Percentiles rank a stretch among this genome's conserved stretches.
Evolutionary conservation across 129 eudicot species (phyloP).

Genomic region (Chrysanthemum seticuspe): DNA sequence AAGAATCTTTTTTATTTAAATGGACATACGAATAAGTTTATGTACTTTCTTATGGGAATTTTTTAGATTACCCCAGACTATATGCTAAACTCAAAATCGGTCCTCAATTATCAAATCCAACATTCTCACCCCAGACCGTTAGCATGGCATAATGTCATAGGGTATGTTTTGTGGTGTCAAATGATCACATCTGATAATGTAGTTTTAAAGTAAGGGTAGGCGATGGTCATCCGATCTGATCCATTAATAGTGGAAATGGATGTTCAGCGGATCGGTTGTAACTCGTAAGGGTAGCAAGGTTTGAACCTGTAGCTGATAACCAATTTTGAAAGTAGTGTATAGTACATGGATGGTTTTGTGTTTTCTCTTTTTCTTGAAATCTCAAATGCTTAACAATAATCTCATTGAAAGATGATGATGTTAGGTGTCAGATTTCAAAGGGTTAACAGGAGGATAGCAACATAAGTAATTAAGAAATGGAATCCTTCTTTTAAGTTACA

Average conservation of each 20-base stretch:
- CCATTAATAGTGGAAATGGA: no score
- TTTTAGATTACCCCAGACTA: not conserved
- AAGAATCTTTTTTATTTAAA: conserved; percentile 14
- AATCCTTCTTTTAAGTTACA: not conserved
- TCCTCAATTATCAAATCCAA: conserved; percentile 17
- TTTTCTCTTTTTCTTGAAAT: not conserved
- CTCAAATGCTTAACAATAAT: not conserved
- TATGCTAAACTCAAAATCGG: conserved; percentile 1
- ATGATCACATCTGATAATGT: not conserved
- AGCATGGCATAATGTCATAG: not conserved
- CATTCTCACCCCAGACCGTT: not conserved
- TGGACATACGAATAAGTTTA: not conserved
- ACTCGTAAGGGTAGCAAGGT: no score
- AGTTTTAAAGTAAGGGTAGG: not conserved
- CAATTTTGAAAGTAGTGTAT: not conserved
- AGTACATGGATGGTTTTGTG: not conserved
- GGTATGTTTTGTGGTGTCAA: not conserved
- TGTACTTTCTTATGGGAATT: not conserved
- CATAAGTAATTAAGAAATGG: not conserved
- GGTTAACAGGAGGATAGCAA: not conserved
- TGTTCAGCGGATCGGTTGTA: no score
- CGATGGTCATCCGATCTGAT: no score
- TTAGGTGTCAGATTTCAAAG: conserved; percentile 12
- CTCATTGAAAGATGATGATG: not conserved
- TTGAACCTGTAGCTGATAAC: not conserved